Evolutionary conservation across 2,329 filamentous ascomycete genomes (phyloP).

Genomic region (Diplodia corticola): DNA sequence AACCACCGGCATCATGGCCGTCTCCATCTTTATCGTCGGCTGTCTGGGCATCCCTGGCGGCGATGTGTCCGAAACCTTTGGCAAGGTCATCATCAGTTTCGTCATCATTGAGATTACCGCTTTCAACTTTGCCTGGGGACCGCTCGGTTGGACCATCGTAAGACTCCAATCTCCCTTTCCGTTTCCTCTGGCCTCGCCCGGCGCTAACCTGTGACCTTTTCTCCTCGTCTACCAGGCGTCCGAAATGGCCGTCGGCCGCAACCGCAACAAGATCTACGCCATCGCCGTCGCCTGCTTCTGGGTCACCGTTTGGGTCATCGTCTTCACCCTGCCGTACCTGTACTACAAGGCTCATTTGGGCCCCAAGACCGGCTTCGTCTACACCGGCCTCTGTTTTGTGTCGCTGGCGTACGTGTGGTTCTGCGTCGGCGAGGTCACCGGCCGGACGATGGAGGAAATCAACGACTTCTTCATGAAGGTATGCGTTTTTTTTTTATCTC

Average conservation of each 20-base stretch:
- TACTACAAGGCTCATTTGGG: conserved; percentile 13
- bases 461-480: conserved; percentile 28
- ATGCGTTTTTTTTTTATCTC: not conserved
- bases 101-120: conserved; percentile 46
- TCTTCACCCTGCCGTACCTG: conserved; percentile 21
- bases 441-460: conserved; percentile 21
- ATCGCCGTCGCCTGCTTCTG: conserved; percentile 48
- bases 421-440: conserved; percentile 14
- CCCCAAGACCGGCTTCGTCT: conserved; percentile 20
- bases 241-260: conserved; percentile 52
- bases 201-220: conserved; percentile 2
- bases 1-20: conserved; percentile 43
- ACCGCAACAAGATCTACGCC: conserved; percentile 51
- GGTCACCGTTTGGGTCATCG: conserved; percentile 24
- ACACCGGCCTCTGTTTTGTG: conserved; percentile 20
- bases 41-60: conserved; percentile 42
- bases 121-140: conserved; percentile 50
- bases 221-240: conserved; percentile 28
- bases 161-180: not conserved
- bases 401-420: conserved; percentile 20
- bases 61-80: conserved; percentile 32
- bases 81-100: conserved; percentile 46
- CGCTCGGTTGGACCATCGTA: conserved; percentile 45
- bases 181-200: conserved; percentile 22
- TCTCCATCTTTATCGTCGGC: conserved; percentile 46